These are phyloP conservation scores for Xylaria acuta DNA, from an alignment of 495 filamentous ascomycete genomes.

Conservation along the genomic window DNA sequence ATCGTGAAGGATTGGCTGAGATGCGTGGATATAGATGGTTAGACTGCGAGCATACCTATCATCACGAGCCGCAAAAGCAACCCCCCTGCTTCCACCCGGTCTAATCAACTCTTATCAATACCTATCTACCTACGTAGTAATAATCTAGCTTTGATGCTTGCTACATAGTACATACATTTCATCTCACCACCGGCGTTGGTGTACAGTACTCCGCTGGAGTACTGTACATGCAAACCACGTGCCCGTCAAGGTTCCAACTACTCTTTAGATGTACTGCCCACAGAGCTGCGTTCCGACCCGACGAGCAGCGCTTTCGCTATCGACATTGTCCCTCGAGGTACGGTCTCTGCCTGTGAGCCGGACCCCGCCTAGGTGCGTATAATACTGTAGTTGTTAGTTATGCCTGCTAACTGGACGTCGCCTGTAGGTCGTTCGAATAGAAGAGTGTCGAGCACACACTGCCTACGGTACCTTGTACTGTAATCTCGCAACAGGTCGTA, in stretches of 20 bases:
- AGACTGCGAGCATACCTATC: not conserved
- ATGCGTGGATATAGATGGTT: not conserved
- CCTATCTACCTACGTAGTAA: not conserved
- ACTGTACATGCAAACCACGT: conserved; percentile 19
- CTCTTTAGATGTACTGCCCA: not conserved
- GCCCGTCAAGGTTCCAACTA: conserved; percentile 15
- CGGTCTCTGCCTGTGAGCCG: not conserved
- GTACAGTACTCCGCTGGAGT: conserved; percentile 22
- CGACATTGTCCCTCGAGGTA: not conserved
- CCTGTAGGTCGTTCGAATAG: not conserved
- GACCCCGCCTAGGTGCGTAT: not conserved
- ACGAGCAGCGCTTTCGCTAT: not conserved
- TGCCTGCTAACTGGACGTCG: not conserved
- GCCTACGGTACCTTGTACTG: not conserved
- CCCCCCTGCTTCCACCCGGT: not conserved
- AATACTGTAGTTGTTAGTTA: not conserved
- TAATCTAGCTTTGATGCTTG: not conserved
- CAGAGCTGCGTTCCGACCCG: not conserved
- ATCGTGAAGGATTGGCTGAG: not conserved
- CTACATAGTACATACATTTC: not conserved
- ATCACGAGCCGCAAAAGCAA: not conserved
- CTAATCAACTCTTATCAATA: not conserved
- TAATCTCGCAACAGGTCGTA: not conserved
- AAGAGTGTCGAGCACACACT: not conserved
- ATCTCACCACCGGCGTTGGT: conserved; percentile 8